phyloP scores from a whole-genome alignment of 495 filamentous ascomycete genomes.

The Penicillium ucsense region DNA sequence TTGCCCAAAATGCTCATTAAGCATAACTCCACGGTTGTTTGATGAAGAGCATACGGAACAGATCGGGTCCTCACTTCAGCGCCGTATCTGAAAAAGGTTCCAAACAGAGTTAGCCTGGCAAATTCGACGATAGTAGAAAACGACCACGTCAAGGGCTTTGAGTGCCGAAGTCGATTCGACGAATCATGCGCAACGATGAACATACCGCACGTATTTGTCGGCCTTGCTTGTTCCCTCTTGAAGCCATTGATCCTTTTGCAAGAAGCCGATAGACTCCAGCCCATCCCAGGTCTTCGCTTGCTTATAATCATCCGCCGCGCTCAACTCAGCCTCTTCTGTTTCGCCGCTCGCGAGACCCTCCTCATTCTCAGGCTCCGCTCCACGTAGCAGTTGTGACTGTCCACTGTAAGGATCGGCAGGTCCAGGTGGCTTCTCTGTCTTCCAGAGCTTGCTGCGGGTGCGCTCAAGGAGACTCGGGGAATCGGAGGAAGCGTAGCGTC shows the following conservation, averaged over 20 bases:
- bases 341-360: neutral
- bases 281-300: constrained; percentile 16
- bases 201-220: constrained; percentile 15
- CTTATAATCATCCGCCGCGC: constrained; percentile 6
- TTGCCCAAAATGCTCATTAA: constrained; percentile 29
- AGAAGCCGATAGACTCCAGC: constrained; percentile 8
- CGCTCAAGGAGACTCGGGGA: constrained; percentile 36
- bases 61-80: constrained; percentile 1
- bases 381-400: constrained; percentile 16
- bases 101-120: neutral
- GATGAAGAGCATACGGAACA: constrained; percentile 24
- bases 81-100: constrained; percentile 12
- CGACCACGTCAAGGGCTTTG: neutral
- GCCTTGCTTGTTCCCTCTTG: neutral
- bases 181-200: neutral
- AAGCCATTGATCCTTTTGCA: constrained; percentile 8
- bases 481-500: constrained; percentile 31
- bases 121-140: neutral
- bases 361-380: constrained; percentile 1
- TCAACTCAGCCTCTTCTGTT: neutral
- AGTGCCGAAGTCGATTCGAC: neutral
- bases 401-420: constrained; percentile 43
- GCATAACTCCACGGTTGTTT: constrained; percentile 38
- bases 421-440: constrained; percentile 45
- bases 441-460: constrained; percentile 46